phyloP scores from a whole-genome alignment of 2,329 filamentous ascomycete species.

The Fusarium temperatum region DNA sequence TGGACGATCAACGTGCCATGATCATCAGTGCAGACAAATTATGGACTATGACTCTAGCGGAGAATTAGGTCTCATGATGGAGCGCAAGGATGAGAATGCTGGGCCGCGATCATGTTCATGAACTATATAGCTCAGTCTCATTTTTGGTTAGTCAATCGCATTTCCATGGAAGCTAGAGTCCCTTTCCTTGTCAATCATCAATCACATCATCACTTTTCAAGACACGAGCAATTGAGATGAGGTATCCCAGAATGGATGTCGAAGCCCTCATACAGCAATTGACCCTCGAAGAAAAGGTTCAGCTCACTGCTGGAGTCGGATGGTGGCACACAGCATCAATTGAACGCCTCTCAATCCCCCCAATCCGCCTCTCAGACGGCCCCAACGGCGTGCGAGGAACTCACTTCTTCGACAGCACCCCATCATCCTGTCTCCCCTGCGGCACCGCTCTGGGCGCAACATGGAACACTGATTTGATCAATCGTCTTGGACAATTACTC shows the following conservation, averaged over 20 bases:
- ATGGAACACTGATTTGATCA: neutral
- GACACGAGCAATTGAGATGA: neutral
- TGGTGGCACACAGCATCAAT: constrained; percentile 31
- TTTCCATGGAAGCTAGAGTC: neutral
- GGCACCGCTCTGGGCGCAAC: constrained; percentile 19
- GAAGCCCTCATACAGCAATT: neutral
- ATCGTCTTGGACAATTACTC: neutral
- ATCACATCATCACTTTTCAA: neutral
- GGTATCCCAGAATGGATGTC: neutral
- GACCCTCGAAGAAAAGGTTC: neutral
- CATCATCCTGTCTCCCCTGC: constrained; percentile 33
- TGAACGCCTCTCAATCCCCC: constrained; percentile 16
- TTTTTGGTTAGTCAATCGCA: neutral
- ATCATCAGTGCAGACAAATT: too few relatives aligned
- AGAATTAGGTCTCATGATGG: neutral
- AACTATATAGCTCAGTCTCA: neutral
- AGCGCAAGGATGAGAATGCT: neutral
- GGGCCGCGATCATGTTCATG: neutral
- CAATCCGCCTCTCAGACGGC: constrained; percentile 23
- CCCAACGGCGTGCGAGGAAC: constrained; percentile 36
- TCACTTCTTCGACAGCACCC: constrained; percentile 36
- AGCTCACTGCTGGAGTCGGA: neutral
- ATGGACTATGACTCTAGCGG: neutral
- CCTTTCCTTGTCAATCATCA: neutral
- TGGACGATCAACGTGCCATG: rapidly evolving